Evolutionary conservation across 2,329 filamentous ascomycete genomes (phyloP), one percentile per base, ranked within the genome.

Genomic region (Rhynchosporium secalis): DNA sequence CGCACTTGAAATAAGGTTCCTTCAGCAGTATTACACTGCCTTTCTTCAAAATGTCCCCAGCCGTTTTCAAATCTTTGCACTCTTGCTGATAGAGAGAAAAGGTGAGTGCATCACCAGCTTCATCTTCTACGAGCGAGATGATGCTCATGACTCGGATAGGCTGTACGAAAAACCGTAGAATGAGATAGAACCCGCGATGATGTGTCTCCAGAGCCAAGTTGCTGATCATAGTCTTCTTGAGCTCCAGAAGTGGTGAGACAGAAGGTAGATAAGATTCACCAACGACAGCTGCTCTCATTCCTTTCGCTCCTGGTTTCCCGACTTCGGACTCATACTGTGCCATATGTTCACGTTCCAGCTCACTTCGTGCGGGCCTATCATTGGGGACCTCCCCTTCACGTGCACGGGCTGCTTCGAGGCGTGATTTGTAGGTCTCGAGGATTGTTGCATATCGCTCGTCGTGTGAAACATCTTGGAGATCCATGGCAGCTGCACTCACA

Each of bases 1-100:
- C 73, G 0, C 69, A 36, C 64, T 79, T 82, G 66, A 84, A 77
- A 66, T 78, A 85, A 0, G 82, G 82, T 61, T 85, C 82, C 64
- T 84, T 86, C 33, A 86, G 58, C 33, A 84, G 67, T 10, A 78
- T 74, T 0, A 78, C 67, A 12, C 70, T 72, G 1, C 73, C 72
- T 4, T 72, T 58, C 0, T 67, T 62, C 3, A 83, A 56, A 0
- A 77, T 67, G 5, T 78, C 70, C 3, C 75, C 65, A 0, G 69
- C 70, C 4, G 76, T 66, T 0, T 76, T 48, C 5, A 54, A n/a
- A 36, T 58, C 33, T 38, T 64, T 62, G 4, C 47, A 29, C 1
- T 75, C 72, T 6, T 76, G 76, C 47, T 80, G 78, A 51, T 81
- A 74, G 61, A 79, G 76, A 0, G 81, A 66, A 61, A 78, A 72